phyloP scores from a whole-genome alignment of 1,284 basidiomycete species.

The Cryptococcus jaspeensis region DNA sequence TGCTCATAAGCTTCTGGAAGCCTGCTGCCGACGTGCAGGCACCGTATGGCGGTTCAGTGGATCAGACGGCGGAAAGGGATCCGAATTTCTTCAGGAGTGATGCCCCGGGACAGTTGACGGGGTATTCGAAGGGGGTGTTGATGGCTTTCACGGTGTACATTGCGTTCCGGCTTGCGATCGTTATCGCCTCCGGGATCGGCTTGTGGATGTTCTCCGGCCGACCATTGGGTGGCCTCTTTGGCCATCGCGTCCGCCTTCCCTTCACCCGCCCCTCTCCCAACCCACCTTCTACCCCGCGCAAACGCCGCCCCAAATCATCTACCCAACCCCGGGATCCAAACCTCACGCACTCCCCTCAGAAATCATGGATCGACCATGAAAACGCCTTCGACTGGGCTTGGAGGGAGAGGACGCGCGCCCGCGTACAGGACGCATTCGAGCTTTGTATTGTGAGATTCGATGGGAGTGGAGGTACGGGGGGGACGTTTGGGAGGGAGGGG shows the following conservation, averaged over 20 bases:
- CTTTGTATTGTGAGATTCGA: conserved; percentile 60
- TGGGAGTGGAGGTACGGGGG: conserved; percentile 1
- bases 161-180: conserved; percentile 63
- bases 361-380: conserved; percentile 48
- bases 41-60: conserved; percentile 35
- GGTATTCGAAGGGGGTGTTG: conserved; percentile 70
- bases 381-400: conserved; percentile 64
- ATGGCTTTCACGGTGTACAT: conserved; percentile 74
- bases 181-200: conserved; percentile 65
- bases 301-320: conserved; percentile 14
- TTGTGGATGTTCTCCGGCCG: conserved; percentile 57
- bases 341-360: conserved; percentile 32
- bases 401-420: conserved; percentile 66
- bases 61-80: conserved; percentile 56
- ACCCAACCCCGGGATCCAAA: conserved; percentile 31
- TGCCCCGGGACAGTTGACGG: conserved; percentile 63
- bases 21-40: conserved; percentile 56
- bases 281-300: conserved; percentile 11
- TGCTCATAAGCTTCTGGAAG: conserved; percentile 65
- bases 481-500: conserved; percentile 18
- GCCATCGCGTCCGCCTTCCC: conserved; percentile 1
- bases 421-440: conserved; percentile 74
- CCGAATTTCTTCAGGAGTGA: conserved; percentile 65
- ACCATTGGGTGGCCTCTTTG: conserved; percentile 53
- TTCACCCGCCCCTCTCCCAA: background rate